These are phyloP conservation scores for Spongospora subterranea DNA, from an alignment of 208 protist genomes.

Conservation along the genomic window DNA sequence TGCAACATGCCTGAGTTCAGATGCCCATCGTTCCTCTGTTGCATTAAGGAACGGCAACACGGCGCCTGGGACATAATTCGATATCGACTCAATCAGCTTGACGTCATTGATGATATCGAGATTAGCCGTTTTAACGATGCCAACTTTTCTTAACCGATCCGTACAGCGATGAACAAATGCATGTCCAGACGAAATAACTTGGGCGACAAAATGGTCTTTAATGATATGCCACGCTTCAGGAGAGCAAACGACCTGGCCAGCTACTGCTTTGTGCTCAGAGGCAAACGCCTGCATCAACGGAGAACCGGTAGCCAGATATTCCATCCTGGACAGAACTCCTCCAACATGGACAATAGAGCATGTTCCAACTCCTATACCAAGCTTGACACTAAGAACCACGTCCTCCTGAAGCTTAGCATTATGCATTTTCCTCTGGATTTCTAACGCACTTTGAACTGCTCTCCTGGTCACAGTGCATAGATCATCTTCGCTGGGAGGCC, in stretches of 20 bases:
- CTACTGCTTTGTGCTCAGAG: slow-evolving; percentile 55
- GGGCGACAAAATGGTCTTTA: slow-evolving; percentile 53
- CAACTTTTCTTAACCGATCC: slow-evolving; percentile 39
- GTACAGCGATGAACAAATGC: background rate
- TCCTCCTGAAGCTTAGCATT: slow-evolving; percentile 44
- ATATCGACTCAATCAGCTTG: slow-evolving; percentile 18
- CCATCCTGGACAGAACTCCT: slow-evolving; percentile 61
- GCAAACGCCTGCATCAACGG: slow-evolving; percentile 63
- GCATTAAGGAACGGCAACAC: slow-evolving; percentile 60
- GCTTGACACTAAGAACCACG: slow-evolving; percentile 49
- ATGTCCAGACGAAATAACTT: slow-evolving; percentile 7
- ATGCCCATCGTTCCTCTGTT: slow-evolving; percentile 62
- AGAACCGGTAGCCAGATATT: slow-evolving; percentile 62
- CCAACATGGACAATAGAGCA: slow-evolving; percentile 65
- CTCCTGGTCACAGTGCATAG: slow-evolving; percentile 46
- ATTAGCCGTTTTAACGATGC: slow-evolving; percentile 26
- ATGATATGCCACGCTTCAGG: slow-evolving; percentile 63
- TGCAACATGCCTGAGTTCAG: slow-evolving; percentile 63
- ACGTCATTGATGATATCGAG: slow-evolving; percentile 48
- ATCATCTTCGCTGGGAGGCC: slow-evolving; percentile 41
- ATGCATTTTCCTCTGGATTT: slow-evolving; percentile 55
- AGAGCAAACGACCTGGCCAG: slow-evolving; percentile 58
- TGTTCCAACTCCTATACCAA: slow-evolving; percentile 63
- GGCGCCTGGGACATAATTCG: slow-evolving; percentile 62
- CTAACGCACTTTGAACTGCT: slow-evolving; percentile 58